Conservation (phyloP, 495 filamentous ascomycete genomes). For the Penicillium soppii region DNA sequence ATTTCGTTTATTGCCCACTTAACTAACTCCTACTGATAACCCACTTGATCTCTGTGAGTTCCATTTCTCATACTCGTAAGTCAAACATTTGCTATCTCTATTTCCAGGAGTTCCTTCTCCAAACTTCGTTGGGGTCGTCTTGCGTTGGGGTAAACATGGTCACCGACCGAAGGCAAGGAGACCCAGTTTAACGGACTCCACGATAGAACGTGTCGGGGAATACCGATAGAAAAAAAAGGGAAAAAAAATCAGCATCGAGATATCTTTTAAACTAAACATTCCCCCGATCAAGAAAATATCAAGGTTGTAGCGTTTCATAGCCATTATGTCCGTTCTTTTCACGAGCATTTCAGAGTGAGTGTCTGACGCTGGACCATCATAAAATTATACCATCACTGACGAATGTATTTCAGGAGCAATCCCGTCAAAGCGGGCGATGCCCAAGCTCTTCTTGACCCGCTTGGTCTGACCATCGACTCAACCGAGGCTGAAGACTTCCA, state of each 20-base stretch:
- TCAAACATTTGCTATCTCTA: neutral
- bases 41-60: neutral
- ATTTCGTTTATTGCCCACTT: too few relatives aligned
- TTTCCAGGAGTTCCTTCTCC: neutral
- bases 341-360: slow-evolving; percentile 34
- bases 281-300: neutral
- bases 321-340: slow-evolving; percentile 33
- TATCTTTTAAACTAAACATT: neutral
- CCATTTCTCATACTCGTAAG: neutral
- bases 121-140: slow-evolving; percentile 18
- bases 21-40: neutral
- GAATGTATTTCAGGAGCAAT: slow-evolving; percentile 16
- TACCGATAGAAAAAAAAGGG: slow-evolving; percentile 4
- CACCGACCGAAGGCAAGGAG: neutral
- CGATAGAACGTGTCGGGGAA: slow-evolving; percentile 2
- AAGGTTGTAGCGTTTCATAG: neutral
- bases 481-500: slow-evolving; percentile 29
- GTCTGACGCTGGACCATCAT: too few relatives aligned
- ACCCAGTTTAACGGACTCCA: slow-evolving; percentile 5
- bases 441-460: slow-evolving; percentile 17
- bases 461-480: slow-evolving; percentile 31
- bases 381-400: neutral
- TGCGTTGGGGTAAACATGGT: slow-evolving; percentile 7
- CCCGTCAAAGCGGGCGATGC: slow-evolving; percentile 31
- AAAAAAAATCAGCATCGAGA: neutral